Evolutionary conservation across 176 grass and related monocot species (phyloP).

Genomic region (Oryza coarctata): DNA sequence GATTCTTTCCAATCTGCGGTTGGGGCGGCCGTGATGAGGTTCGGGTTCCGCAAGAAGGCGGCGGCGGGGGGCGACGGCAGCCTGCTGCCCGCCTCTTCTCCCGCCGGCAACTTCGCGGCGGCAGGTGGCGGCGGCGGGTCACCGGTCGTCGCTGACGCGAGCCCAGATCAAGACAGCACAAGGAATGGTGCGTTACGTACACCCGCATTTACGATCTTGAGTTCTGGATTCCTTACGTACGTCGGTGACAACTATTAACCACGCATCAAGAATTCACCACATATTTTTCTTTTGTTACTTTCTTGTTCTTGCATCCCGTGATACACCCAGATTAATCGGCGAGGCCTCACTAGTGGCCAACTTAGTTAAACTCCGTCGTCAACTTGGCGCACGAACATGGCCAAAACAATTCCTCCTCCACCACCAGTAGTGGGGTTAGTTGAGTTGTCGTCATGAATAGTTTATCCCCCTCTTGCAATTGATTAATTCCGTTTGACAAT

Average conservation of each 20-base stretch:
- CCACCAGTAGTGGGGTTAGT: not conserved
- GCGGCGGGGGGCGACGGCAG: not conserved
- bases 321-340: not conserved
- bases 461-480: not conserved
- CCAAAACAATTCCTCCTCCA: not conserved
- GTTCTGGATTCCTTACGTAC: not conserved
- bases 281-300: not conserved
- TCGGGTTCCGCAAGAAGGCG: constrained; percentile 9
- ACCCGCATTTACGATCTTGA: not conserved
- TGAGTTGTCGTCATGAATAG: not conserved
- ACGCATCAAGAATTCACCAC: not conserved
- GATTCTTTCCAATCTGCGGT: no score
- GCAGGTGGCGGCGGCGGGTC: not conserved
- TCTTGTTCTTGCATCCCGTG: not conserved
- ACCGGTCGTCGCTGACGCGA: not conserved
- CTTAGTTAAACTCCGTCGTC: not conserved
- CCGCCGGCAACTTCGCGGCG: not conserved
- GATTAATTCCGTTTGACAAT: not conserved
- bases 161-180: not conserved
- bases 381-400: not conserved
- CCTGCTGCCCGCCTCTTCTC: not conserved
- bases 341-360: no score
- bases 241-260: not conserved
- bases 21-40: constrained; percentile 1
- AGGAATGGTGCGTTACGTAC: constrained; percentile 14